A percentile compares a stretch with the other conserved stretches of the same genome.
phyloP scores from a whole-genome alignment of 1,284 basidiomycete species.

The Cystobasidium sp. region DNA sequence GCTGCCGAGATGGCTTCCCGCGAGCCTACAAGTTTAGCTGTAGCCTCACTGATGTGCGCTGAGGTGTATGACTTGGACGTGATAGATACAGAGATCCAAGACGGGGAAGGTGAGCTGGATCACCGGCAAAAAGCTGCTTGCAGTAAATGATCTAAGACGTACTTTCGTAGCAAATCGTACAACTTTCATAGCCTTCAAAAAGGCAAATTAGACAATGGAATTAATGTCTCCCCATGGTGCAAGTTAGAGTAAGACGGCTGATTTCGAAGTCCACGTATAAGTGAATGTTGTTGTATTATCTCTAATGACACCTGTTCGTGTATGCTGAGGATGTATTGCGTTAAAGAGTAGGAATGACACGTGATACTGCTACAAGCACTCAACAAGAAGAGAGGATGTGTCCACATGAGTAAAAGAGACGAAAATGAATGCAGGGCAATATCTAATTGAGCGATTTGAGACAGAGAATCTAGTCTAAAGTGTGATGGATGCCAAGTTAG shows the following conservation, averaged over 20 bases:
- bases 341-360: background rate
- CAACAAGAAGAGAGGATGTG: background rate
- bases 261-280: background rate
- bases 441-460: too few relatives aligned
- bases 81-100: constrained; percentile 51
- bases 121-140: background rate
- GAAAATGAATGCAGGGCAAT: too few relatives aligned
- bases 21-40: constrained; percentile 48
- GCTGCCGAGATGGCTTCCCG: constrained; percentile 45
- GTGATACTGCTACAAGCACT: background rate
- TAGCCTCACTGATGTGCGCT: constrained; percentile 50
- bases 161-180: constrained; percentile 30
- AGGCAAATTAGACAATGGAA: background rate
- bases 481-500: background rate
- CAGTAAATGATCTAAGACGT: background rate
- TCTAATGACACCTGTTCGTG: constrained; percentile 12
- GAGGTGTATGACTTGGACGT: constrained; percentile 49
- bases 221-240: background rate
- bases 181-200: constrained; percentile 36
- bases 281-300: constrained; percentile 8
- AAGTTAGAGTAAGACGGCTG: background rate
- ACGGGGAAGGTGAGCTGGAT: constrained; percentile 47
- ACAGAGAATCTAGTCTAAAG: too few relatives aligned
- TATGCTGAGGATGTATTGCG: constrained; percentile 5
- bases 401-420: too few relatives aligned